Evolutionary conservation across 371 early-diverging fungal species (phyloP).

Genomic region (Mucor indicus): DNA sequence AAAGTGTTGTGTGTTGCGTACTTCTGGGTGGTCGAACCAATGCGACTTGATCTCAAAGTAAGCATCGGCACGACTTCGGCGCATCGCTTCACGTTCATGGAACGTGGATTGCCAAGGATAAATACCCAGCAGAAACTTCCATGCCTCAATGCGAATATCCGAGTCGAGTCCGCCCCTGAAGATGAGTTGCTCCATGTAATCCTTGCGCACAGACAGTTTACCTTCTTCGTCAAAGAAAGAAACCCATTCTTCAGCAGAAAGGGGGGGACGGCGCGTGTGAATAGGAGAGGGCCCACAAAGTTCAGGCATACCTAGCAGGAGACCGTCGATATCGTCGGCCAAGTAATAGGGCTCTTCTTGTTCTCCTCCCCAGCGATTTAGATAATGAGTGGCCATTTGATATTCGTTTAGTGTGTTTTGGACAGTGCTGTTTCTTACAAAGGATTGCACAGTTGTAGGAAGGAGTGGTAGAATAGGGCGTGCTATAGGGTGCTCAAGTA

Average conservation of each 20-base stretch:
- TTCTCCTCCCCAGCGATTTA: conserved; percentile 68
- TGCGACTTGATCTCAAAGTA: conserved; percentile 70
- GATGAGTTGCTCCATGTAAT: conserved; percentile 57
- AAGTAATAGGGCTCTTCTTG: conserved; percentile 6
- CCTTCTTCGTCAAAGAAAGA: conserved; percentile 67
- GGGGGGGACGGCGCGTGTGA: conserved; percentile 46
- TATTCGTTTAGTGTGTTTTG: conserved; percentile 67
- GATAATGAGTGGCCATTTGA: conserved; percentile 74
- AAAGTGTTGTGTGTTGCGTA: conserved; percentile 57
- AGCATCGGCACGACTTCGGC: conserved; percentile 58
- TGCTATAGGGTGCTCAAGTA: conserved; percentile 63
- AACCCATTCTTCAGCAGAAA: conserved; percentile 80
- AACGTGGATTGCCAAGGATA: conserved; percentile 86
- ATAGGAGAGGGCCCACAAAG: conserved; percentile 19
- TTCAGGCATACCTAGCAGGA: conserved; percentile 30
- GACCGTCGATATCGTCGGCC: conserved; percentile 22
- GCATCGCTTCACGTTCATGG: conserved; percentile 66
- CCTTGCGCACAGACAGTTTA: conserved; percentile 46
- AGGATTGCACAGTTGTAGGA: conserved; percentile 17
- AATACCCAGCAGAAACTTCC: conserved; percentile 85
- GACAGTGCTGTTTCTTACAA: conserved; percentile 46
- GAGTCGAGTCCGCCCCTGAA: conserved; percentile 81
- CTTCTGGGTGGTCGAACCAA: conserved; percentile 73
- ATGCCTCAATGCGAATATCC: conserved; percentile 83
- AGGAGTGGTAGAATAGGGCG: neutral